Evolutionary conservation across 2,329 filamentous ascomycete genomes (phyloP), one percentile per base, ranked within the genome.

Genomic region (Pseudogymnoascus sp.): DNA sequence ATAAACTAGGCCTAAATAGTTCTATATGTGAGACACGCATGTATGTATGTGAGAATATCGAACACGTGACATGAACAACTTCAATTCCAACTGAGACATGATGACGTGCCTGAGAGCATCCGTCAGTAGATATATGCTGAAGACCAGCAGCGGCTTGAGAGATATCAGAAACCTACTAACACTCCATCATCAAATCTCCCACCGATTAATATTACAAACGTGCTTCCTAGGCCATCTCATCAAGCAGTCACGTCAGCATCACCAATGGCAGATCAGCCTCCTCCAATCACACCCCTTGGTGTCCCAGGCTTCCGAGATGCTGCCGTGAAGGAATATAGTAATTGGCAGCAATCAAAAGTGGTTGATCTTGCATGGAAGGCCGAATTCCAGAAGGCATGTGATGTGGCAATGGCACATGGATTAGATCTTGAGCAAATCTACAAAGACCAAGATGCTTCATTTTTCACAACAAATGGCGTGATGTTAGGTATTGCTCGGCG

Each of bases 311-410:
- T 63, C 21, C 63, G 65, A 13, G 70, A 70, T 60, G 10, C 54
- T 13, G 67, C 68, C 41, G 67, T 71, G 16, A 34, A 60, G 23
- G 65, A 65, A 63, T 72, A 72, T 62, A 66, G 65, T 64, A 63
- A 65, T 5, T 72, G 69, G 71, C 66, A 70, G 54, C 16, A 69
- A 65, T 70, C 67, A 21, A 25, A 65, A 28, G 69, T 71, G 10
- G 60, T 36, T 45, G 63, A 67, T 66, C 64, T 68, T 28, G 62
- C 10, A 21, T 61, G 65, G 19, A 72, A 70, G 41, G 65, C 25
- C 14, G 65, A 66, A n/a, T 67, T 72, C 62, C 60, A 62, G 19
- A 70, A 68, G 61, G 68, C 65, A 8, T 65, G 68, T 57, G 64
- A 70, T 67, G 54, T 68, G 28, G 63, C 67, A 36, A 31, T 70